Evolutionary conservation across 495 filamentous ascomycete species (phyloP), one percentile per base, ranked within the genome.

Genomic region (Talaromyces proteolyticus): DNA sequence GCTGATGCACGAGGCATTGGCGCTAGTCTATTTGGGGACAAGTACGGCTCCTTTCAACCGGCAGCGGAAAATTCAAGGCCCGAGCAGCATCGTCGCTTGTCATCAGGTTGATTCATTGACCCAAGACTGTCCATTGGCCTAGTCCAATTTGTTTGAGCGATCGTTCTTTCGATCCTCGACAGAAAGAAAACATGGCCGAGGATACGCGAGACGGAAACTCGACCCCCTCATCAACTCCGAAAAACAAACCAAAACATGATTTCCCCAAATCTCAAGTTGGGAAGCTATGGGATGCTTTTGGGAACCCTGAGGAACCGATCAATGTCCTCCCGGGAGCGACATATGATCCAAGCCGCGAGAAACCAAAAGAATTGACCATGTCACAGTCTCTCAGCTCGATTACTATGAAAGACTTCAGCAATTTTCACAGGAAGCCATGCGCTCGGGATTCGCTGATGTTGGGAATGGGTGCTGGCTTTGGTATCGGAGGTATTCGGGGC

Each of bases 341-440:
- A 34, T 60, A 65, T 42, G 68, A 79, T 57, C 70, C 76, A 12
- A 70, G 74, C 21, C 76, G 72, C 34, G 72, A 75, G 43, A 63
- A 68, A 37, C 39, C 66, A 36, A 64, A 70, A 34, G 68, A 76
- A 52, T 55, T 72, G 3, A 69, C 75, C 12, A 55, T 95, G 38
- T 67, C 70, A 7, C 84, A 91, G 14, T 40, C 42, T 10, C 22
- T 52, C 29, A 52, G 37, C 21, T 78, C 77, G 18, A 81, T 96
- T 44, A 79, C 77, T 14, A 45, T 81, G 7, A 69, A 81, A 42
- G 87, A 95, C 61, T 84, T 91, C 48, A 72, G 81, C 21, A 77
- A 80, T 8, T 76, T 95, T 50, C 82, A 91, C 65, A 84, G 86
- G 59, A 74, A 80, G 53, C 93, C 92, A 17, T 96, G 93, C 67